These are phyloP conservation scores for Zostera marina DNA, from an alignment of 116 monocot genomes.

Conservation along the genomic window DNA sequence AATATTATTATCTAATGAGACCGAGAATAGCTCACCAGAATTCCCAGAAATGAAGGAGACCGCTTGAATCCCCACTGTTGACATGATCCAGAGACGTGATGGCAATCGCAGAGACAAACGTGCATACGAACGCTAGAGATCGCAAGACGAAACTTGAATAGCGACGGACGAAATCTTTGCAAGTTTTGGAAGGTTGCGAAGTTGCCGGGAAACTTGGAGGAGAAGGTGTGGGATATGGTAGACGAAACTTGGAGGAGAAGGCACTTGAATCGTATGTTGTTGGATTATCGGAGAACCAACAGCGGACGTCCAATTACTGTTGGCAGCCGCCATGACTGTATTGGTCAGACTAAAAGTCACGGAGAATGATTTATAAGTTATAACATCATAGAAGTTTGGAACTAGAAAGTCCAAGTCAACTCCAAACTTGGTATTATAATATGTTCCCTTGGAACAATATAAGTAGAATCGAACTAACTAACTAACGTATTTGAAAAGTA, in stretches of 20 bases:
- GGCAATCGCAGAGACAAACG: slow-evolving; percentile 3
- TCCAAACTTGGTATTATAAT: too few relatives aligned
- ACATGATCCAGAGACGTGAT: neutral
- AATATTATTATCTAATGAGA: neutral
- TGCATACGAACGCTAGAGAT: slow-evolving; percentile 2
- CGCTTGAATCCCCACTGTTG: neutral
- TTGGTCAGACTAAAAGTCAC: too few relatives aligned
- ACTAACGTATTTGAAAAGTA: too few relatives aligned
- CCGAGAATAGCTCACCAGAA: slow-evolving; percentile 5
- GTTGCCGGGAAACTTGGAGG: slow-evolving; percentile 5
- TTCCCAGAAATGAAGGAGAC: neutral
- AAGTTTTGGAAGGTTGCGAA: neutral
- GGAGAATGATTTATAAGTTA: too few relatives aligned
- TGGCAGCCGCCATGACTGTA: too few relatives aligned
- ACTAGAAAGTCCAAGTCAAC: too few relatives aligned
- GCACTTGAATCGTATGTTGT: slow-evolving; percentile 7
- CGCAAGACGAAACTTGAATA: neutral
- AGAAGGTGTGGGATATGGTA: slow-evolving; percentile 7
- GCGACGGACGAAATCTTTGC: neutral
- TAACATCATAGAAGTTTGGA: too few relatives aligned
- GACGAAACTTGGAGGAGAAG: slow-evolving; percentile 4
- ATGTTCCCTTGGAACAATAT: too few relatives aligned
- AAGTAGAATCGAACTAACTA: too few relatives aligned
- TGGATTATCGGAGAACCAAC: slow-evolving; percentile 5
- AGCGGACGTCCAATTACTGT: slow-evolving; percentile 1